A percentile compares a stretch with the other conserved stretches of the same genome.
Conservation (phyloP, 1,139 yeast species). For the Magnusiomyces sp. region DNA sequence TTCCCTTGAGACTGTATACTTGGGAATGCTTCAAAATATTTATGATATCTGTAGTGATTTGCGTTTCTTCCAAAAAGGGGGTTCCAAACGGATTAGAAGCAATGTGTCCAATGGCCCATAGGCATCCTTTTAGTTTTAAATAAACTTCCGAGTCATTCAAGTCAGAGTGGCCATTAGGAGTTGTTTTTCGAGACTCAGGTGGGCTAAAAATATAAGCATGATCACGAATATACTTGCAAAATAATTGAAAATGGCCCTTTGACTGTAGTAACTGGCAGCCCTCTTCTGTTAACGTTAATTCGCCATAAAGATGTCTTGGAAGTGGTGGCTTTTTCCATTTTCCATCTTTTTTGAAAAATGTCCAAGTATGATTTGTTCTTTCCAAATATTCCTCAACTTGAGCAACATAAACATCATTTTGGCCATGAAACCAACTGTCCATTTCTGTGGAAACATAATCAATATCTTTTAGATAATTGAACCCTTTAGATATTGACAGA, state of each 20-base stretch:
- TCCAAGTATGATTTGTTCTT: constrained; percentile 16
- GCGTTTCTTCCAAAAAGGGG: constrained; percentile 53
- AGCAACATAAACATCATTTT: constrained; percentile 44
- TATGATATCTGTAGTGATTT: constrained; percentile 48
- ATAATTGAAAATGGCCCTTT: constrained; percentile 41
- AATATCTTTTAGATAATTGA: constrained; percentile 41
- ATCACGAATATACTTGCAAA: constrained; percentile 36
- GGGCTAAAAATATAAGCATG: constrained; percentile 20
- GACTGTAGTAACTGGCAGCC: constrained; percentile 50
- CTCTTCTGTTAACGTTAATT: constrained; percentile 69
- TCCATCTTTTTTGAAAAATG: background rate
- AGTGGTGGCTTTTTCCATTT: constrained; percentile 6
- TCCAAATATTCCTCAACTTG: constrained; percentile 42
- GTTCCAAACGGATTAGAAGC: constrained; percentile 60
- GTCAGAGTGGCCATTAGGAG: too few relatives aligned
- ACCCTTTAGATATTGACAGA: constrained; percentile 49
- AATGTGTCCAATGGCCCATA: constrained; percentile 86
- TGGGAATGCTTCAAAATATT: constrained; percentile 45
- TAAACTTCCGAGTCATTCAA: constrained; percentile 15
- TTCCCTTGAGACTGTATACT: constrained; percentile 59
- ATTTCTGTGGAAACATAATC: constrained; percentile 51
- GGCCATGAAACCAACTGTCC: constrained; percentile 50
- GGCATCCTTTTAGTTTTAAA: constrained; percentile 55
- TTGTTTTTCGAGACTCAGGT: background rate
- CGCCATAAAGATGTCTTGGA: constrained; percentile 75